Conservation (phyloP, 768 basidiomycete genomes). For the Phylloporus sp. region DNA sequence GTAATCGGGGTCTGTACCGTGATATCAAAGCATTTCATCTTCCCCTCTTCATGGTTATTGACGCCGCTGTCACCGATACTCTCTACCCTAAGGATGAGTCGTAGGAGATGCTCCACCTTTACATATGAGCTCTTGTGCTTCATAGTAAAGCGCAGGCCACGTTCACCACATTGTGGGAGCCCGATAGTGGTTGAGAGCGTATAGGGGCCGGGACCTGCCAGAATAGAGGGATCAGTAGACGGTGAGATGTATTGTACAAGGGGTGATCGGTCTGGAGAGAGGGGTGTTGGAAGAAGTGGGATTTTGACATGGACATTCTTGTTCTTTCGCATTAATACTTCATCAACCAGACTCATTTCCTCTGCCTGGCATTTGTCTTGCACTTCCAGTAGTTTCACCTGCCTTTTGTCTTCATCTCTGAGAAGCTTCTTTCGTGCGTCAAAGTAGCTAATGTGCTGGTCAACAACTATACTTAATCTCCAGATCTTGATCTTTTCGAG, state of each 20-base stretch:
- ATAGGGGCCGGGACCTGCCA: constrained; percentile 28
- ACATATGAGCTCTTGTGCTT: constrained; percentile 65
- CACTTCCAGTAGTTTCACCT: constrained; percentile 16
- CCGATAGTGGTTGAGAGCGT: constrained; percentile 11
- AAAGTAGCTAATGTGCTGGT: constrained; percentile 39
- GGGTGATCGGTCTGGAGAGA: constrained; percentile 29
- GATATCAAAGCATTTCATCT: constrained; percentile 82
- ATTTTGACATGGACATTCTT: constrained; percentile 11
- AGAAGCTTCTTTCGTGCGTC: not conserved
- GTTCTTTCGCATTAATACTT: constrained; percentile 7
- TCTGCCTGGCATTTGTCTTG: constrained; percentile 16
- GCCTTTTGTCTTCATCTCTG: constrained; percentile 7
- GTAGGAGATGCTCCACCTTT: constrained; percentile 69
- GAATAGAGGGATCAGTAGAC: constrained; percentile 18
- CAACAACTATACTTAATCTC: constrained; percentile 65
- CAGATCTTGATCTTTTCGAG: constrained; percentile 83
- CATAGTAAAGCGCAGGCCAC: constrained; percentile 67
- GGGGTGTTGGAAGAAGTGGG: constrained; percentile 27
- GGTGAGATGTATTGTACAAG: constrained; percentile 14
- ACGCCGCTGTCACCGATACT: constrained; percentile 61
- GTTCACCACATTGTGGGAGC: constrained; percentile 15
- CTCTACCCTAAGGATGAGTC: constrained; percentile 79
- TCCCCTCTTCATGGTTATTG: constrained; percentile 56
- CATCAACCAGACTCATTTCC: constrained; percentile 1
- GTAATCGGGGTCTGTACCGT: constrained; percentile 84